Conservation (phyloP, 2,329 filamentous ascomycete species). For the Alternaria postmessia region DNA sequence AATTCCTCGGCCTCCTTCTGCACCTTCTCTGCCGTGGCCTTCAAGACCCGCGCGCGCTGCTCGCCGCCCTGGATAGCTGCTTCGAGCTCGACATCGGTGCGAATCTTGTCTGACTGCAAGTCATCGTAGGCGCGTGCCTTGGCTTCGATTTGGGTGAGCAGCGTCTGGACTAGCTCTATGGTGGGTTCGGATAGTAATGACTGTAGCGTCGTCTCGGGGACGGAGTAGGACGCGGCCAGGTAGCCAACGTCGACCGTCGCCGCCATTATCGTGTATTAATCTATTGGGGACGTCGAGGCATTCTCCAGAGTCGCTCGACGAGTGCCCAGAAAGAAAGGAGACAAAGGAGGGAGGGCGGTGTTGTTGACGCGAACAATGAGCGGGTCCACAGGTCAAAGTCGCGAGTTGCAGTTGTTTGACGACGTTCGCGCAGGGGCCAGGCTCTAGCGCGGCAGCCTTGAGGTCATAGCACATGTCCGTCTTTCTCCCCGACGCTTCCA, state of each 20-base stretch:
- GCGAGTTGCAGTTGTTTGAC: conserved; percentile 35
- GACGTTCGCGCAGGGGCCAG: conserved; percentile 20
- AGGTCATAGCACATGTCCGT: conserved; percentile 24
- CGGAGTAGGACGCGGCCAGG: conserved; percentile 73
- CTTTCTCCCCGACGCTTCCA: conserved; percentile 11
- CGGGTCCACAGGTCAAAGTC: conserved; percentile 18
- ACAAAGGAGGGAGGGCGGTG: conserved; percentile 35
- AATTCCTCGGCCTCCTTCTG: conserved; percentile 84
- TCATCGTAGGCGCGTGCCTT: conserved; percentile 86
- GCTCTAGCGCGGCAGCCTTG: conserved; percentile 21
- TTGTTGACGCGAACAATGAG: conserved; percentile 29
- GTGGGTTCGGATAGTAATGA: conserved; percentile 74
- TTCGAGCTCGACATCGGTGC: conserved; percentile 90
- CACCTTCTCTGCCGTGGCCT: conserved; percentile 81
- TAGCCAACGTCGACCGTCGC: conserved; percentile 73
- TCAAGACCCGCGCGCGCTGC: conserved; percentile 81
- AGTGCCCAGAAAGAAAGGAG: conserved; percentile 19
- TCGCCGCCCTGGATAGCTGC: conserved; percentile 86
- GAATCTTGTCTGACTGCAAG: conserved; percentile 85
- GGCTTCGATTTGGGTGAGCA: conserved; percentile 76
- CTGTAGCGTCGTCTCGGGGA: conserved; percentile 70
- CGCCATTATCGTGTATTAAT: conserved; percentile 60
- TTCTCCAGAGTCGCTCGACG: conserved; percentile 13
- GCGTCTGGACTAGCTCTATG: conserved; percentile 75
- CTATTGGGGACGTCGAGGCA: conserved; percentile 32